Evolutionary conservation across 495 filamentous ascomycete species (phyloP).

Genomic region (Hypoxylon fragiforme): DNA sequence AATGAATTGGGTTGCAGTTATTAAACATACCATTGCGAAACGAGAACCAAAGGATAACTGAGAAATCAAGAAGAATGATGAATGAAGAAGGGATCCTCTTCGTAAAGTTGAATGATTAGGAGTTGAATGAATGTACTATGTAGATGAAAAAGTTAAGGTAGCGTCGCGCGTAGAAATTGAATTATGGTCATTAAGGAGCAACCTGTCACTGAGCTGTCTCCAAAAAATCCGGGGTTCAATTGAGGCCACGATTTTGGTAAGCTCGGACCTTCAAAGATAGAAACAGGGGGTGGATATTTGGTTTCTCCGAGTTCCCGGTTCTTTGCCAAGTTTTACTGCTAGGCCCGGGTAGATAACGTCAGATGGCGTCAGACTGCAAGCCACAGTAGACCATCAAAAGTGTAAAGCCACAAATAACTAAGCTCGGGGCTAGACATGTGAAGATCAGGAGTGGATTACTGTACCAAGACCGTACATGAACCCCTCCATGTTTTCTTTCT

Average conservation of each 20-base stretch:
- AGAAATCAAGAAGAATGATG: slow-evolving; percentile 4
- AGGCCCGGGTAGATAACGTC: background rate
- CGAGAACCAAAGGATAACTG: slow-evolving; percentile 2
- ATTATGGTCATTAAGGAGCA: slow-evolving; percentile 6
- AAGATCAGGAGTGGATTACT: no score
- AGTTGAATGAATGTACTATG: slow-evolving; percentile 19
- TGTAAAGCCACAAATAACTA: background rate
- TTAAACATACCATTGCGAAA: slow-evolving; percentile 28
- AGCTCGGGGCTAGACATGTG: slow-evolving; percentile 16
- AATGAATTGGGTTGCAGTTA: background rate
- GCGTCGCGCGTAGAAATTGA: slow-evolving; percentile 19
- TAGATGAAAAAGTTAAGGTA: slow-evolving; percentile 16
- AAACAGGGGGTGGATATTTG: slow-evolving; percentile 2
- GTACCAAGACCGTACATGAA: slow-evolving; percentile 21
- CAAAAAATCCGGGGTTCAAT: slow-evolving; percentile 36
- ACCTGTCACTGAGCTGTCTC: slow-evolving; percentile 10
- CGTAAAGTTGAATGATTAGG: background rate
- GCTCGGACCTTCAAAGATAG: slow-evolving; percentile 4
- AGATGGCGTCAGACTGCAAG: background rate
- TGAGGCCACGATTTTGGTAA: slow-evolving; percentile 45
- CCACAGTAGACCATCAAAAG: background rate
- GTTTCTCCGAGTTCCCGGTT: slow-evolving; percentile 29
- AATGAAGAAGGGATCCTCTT: slow-evolving; percentile 7
- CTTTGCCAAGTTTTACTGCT: background rate
- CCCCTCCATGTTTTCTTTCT: background rate